These are phyloP conservation scores for Aleurites moluccanus DNA, from an alignment of 441 rosid species.

Conservation along the genomic window DNA sequence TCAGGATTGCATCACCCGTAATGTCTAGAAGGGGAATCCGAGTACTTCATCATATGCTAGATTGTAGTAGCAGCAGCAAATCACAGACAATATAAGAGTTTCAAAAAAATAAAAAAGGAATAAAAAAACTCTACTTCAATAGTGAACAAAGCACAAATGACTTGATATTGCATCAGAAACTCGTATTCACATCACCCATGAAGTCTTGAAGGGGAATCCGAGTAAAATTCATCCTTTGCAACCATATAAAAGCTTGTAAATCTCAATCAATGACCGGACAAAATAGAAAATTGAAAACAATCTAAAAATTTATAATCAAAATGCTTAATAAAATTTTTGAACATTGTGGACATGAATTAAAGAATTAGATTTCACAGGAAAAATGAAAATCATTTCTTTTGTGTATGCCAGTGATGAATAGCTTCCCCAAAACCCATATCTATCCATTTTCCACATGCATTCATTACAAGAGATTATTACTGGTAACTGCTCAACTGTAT, in stretches of 20 bases:
- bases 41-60: conserved; percentile 61
- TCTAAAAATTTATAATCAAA: background rate
- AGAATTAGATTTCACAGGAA: background rate
- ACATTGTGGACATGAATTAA: background rate
- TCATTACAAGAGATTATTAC: no score
- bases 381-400: background rate
- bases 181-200: conserved; percentile 56
- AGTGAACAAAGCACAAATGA: background rate
- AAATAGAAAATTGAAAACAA: background rate
- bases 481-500: no score
- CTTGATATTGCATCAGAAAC: conserved; percentile 50
- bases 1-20: conserved; percentile 69
- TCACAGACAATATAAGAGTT: background rate
- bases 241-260: background rate
- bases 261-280: background rate
- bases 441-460: background rate
- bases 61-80: no score
- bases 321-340: background rate
- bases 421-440: background rate
- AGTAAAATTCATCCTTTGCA: conserved; percentile 52
- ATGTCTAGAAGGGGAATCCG: conserved; percentile 90
- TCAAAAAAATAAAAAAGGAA: background rate
- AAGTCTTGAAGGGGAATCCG: conserved; percentile 72
- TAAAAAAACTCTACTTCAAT: background rate
- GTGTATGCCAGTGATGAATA: background rate